Base-by-base conservation (phyloP, 495 filamentous ascomycete genomes). In the Annulohypoxylon nitens region DNA sequence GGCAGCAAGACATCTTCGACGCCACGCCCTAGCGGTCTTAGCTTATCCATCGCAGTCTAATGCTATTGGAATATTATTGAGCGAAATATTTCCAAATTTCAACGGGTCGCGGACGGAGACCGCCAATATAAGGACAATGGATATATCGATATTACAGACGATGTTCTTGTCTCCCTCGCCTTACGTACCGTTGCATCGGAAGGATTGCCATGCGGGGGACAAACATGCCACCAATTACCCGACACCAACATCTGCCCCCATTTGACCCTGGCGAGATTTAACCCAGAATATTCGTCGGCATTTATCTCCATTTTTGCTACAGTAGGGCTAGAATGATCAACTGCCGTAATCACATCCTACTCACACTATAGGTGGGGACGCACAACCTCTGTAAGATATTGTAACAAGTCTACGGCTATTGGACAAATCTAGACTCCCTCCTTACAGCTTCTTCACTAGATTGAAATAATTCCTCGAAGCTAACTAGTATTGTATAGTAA, bases 21-120 rank as follows among this genome's bases (percentile, higher is more conserved):
- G 39, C 66, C 50, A 5, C 75, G 75, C 33, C 84, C 82, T 41
- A 83, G 77, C 4, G 69, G 62, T 50, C 75, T 75, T 12, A 85
- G 74, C 70, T 84, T 79, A 51, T 84, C 79, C 73, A 83, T 79
- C 3, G 34, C 48, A 2, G 23, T 10, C 8, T 23, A 16, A 1
- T 12, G 57, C 36, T 53, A 37, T 23, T 23, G 43, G 34, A n/a
- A 2, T 50, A 8, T 36, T 20, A 25, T 10, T 16, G 25, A 14
- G 2, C 48, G 16, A 5, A 26, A n/a, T 54, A 47, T 65, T 51
- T 51, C 41, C 41, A 16, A 36, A 18, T 33, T 23, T 10, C 1
- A n/a, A 18, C 4, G 48, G 11, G 11, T 3, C 4, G 30, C 37
- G 9, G 25, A 23, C 34, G 26, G 45, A 30, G 39, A 48, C 58